phyloP scores from a whole-genome alignment of 2,329 filamentous ascomycete genomes.

The Fragosphaeria purpurea region DNA sequence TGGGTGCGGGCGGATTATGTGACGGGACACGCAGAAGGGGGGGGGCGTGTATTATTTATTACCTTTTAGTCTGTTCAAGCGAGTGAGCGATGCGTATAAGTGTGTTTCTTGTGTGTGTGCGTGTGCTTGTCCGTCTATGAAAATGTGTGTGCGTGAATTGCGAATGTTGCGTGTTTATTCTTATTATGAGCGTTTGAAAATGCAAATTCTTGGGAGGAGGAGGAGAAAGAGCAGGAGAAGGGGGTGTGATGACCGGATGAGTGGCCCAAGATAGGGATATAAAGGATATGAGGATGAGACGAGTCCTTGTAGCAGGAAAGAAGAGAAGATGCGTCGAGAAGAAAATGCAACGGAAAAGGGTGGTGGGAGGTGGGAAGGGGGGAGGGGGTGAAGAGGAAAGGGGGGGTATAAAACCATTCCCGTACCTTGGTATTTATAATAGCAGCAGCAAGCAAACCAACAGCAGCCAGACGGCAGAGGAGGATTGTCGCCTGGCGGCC shows the following conservation, averaged over 20 bases:
- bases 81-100: neutral
- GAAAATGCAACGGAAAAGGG: neutral
- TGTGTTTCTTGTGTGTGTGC: neutral
- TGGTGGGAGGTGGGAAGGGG: neutral
- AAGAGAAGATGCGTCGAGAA: neutral
- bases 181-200: too few relatives aligned
- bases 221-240: neutral
- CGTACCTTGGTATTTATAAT: too few relatives aligned
- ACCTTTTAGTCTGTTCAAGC: neutral
- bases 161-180: too few relatives aligned
- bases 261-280: neutral
- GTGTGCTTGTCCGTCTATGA: neutral
- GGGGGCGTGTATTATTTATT: neutral
- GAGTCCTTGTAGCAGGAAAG: conserved; percentile 1
- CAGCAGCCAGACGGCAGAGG: too few relatives aligned
- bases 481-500: too few relatives aligned
- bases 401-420: too few relatives aligned
- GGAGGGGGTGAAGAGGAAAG: neutral
- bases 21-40: neutral
- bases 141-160: too few relatives aligned
- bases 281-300: conserved; percentile 4
- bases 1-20: neutral
- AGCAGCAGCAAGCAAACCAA: too few relatives aligned
- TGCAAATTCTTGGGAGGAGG: too few relatives aligned
- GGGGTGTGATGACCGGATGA: neutral